Evolutionary conservation across 129 eudicot species (phyloP).

Genomic region (Glebionis coronaria): DNA sequence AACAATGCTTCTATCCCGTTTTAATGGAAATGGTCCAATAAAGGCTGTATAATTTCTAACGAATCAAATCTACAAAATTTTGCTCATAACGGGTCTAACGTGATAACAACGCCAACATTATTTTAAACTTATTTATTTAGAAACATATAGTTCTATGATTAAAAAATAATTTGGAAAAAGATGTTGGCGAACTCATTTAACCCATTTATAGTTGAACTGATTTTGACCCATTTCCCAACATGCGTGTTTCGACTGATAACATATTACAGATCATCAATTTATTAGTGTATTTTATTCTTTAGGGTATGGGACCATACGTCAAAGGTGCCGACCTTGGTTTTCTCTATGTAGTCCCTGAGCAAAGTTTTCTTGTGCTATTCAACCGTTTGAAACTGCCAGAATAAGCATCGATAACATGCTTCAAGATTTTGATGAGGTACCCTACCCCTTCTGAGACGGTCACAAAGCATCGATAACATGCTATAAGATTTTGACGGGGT

Average conservation of each 20-base stretch:
- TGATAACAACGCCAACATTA: neutral
- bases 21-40: neutral
- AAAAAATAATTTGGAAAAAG: neutral
- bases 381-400: slow-evolving; percentile 85
- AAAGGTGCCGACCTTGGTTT: slow-evolving; percentile 98
- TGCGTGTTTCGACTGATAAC: neutral
- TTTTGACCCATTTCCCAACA: neutral
- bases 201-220: neutral
- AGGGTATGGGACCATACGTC: slow-evolving; percentile 93
- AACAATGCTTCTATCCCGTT: neutral
- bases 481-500: slow-evolving; percentile 31
- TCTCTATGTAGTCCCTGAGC: slow-evolving; percentile 88
- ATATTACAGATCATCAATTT: neutral
- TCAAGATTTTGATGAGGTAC: slow-evolving; percentile 32
- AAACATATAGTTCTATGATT: neutral
- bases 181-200: neutral
- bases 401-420: slow-evolving; percentile 30
- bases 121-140: neutral
- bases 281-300: neutral
- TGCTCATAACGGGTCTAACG: neutral
- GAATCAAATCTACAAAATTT: neutral
- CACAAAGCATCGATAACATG: slow-evolving; percentile 41
- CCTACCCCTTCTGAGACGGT: slow-evolving; percentile 52
- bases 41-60: neutral
- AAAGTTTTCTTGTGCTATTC: slow-evolving; percentile 94